Evolutionary conservation across 768 basidiomycete species (phyloP), one percentile per base, ranked within the genome.

Genomic region (Serendipita vermifera): DNA sequence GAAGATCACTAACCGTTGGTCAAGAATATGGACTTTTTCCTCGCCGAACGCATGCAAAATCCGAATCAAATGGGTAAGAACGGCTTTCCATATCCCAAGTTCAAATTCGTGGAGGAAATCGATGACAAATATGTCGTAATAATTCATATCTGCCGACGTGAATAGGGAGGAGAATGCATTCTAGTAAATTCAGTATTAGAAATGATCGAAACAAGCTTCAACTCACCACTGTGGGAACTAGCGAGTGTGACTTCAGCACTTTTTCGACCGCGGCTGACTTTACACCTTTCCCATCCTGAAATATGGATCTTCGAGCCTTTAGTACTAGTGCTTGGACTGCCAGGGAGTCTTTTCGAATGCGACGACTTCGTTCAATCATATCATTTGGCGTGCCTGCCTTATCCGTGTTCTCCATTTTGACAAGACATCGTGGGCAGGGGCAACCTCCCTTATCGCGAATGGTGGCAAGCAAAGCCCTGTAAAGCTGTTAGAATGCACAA

Each of bases 51-150:
- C 43, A 59, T 70, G 20, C 0, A 75, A 41, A 2, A 75, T 62
- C 1, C 66, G 62, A 0, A 75, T 56, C 0, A 75, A 60, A 31
- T 77, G 75, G 1, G 59, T 65, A 29, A 75, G 66, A 0, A 73
- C 26, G 0, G 57, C 38, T 53, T 73, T 72, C 64, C 71, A 74
- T 0, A 70, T 62, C 0, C 75, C 73, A 0, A 74, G 59, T 51
- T 75, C 71, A 31, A 71, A 64, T 38, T 75, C 70, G 33, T 75
- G 73, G 56, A 76, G 39, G 13, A 75, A 59, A 48, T 76, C 71
- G 0, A 65, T 62, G 0, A 67, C 61, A 0, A 74, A 63, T 13
- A 69, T 63, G 0, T 0, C 20, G 41, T 59, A 70, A 2, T 67
- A 17, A 33, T 70, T 58, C 24, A 65, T 65, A 2, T 62, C 64